These are phyloP conservation scores for Clarireedia homoeocarpa DNA, from an alignment of 2,329 filamentous ascomycete genomes.

Conservation along the genomic window DNA sequence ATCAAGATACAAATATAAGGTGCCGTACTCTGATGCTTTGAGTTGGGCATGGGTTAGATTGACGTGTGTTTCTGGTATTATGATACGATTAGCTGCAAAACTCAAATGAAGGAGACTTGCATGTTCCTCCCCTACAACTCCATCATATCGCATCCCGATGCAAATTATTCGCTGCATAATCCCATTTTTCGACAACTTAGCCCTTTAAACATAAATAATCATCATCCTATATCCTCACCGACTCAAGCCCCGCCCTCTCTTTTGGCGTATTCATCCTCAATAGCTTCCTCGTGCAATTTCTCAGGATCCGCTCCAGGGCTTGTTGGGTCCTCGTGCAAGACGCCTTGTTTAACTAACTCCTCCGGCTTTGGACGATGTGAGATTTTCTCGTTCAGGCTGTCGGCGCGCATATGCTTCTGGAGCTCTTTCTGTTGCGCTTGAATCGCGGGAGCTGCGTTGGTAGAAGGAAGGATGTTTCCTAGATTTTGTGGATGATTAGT, in stretches of 20 bases:
- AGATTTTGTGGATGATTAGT: not conserved
- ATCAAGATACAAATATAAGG: too few species aligned
- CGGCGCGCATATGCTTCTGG: slow-evolving; percentile 78
- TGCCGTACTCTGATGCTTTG: too few species aligned
- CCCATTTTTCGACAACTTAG: not conserved
- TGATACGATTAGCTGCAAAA: too few species aligned
- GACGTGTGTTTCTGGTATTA: too few species aligned
- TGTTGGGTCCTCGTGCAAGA: slow-evolving; percentile 62
- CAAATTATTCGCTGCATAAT: not conserved
- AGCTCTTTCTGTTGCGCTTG: slow-evolving; percentile 78
- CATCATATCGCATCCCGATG: not conserved
- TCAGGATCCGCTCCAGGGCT: slow-evolving; percentile 34
- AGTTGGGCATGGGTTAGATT: too few species aligned
- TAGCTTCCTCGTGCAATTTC: slow-evolving; percentile 48
- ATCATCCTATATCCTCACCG: not conserved
- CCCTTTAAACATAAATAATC: not conserved
- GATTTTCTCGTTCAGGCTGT: slow-evolving; percentile 82
- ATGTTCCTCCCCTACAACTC: too few species aligned
- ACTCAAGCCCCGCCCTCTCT: slow-evolving; percentile 47
- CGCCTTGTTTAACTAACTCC: slow-evolving; percentile 69
- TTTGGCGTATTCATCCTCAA: slow-evolving; percentile 57
- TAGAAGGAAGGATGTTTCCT: slow-evolving; percentile 83
- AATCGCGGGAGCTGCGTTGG: slow-evolving; percentile 68
- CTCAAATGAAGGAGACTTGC: too few species aligned
- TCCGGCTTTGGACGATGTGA: slow-evolving; percentile 69